Percentiles rank a stretch among this genome's conserved stretches.
Evolutionary conservation across 2,329 filamentous ascomycete genomes (phyloP).

Genomic region (Penicillium sp.): DNA sequence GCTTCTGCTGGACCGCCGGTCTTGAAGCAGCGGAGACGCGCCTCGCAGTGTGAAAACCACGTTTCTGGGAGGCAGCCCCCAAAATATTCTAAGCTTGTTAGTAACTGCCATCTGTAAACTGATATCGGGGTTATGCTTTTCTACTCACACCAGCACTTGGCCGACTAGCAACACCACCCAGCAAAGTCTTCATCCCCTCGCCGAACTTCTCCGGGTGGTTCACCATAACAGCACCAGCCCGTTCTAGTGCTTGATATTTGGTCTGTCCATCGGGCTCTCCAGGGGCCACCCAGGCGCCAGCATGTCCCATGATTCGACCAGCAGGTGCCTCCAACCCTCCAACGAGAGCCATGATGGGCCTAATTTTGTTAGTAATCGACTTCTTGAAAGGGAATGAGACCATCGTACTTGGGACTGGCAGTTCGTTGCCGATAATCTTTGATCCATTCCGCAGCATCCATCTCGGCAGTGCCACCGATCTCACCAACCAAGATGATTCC

Average conservation of each 20-base stretch:
- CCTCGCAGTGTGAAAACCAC: conserved; percentile 56
- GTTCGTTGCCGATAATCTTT: conserved; percentile 63
- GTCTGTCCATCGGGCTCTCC: conserved; percentile 66
- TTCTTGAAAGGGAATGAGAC: not conserved
- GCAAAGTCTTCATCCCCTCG: conserved; percentile 65
- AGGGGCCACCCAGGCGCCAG: conserved; percentile 71
- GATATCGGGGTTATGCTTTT: not conserved
- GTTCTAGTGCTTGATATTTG: conserved; percentile 70
- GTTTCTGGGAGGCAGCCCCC: conserved; percentile 44
- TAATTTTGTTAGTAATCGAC: conserved; percentile 36
- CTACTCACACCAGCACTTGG: conserved; percentile 28
- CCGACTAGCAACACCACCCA: conserved; percentile 48
- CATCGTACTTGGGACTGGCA: conserved; percentile 65
- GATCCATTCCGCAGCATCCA: conserved; percentile 76
- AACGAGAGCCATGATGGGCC: conserved; percentile 73
- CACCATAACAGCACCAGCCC: conserved; percentile 70
- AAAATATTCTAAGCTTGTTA: conserved; percentile 28
- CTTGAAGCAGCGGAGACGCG: conserved; percentile 26
- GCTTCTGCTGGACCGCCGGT: conserved; percentile 5
- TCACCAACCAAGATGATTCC: conserved; percentile 75
- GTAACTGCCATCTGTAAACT: not conserved
- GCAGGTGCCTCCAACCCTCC: conserved; percentile 67
- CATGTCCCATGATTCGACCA: conserved; percentile 76
- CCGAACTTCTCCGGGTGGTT: conserved; percentile 79
- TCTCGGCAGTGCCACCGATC: conserved; percentile 70